Percentiles rank a stretch among this genome's conserved stretches.
Conservation (phyloP, 768 basidiomycete genomes). For the Mrakia gelida region DNA sequence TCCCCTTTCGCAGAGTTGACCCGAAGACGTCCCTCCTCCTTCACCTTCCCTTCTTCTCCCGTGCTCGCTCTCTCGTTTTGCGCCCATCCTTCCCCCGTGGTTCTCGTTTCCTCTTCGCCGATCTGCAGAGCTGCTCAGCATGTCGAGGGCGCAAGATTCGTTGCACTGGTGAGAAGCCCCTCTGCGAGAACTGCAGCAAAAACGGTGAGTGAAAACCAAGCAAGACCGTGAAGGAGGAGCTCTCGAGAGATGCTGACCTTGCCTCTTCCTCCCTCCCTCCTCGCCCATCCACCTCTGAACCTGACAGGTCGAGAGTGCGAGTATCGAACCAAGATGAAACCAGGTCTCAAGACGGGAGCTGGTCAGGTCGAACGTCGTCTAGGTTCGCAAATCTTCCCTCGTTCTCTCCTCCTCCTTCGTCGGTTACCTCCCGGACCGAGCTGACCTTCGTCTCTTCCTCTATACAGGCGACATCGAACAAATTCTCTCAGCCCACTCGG, state of each 20-base stretch:
- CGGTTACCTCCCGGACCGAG: neutral
- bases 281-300: constrained; percentile 45
- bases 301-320: neutral
- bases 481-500: neutral
- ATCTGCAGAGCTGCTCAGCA: neutral
- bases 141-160: too few relatives aligned
- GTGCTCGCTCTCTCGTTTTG: too few relatives aligned
- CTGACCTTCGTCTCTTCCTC: neutral
- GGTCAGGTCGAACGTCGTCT: constrained; percentile 9
- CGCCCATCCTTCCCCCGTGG: too few relatives aligned
- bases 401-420: neutral
- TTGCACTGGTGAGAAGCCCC: too few relatives aligned
- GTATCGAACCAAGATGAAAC: constrained; percentile 13
- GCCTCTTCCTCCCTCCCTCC: constrained; percentile 73
- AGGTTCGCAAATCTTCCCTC: neutral
- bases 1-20: too few relatives aligned
- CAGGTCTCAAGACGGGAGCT: constrained; percentile 20
- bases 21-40: too few relatives aligned
- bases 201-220: neutral
- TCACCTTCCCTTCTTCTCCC: too few relatives aligned
- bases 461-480: neutral
- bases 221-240: too few relatives aligned
- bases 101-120: neutral
- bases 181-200: neutral
- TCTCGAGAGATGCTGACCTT: constrained; percentile 44